Evolutionary conservation across 441 rosid genomes (phyloP), one percentile per base, ranked within the genome.

Genomic region (Codiaeum variegatum): DNA sequence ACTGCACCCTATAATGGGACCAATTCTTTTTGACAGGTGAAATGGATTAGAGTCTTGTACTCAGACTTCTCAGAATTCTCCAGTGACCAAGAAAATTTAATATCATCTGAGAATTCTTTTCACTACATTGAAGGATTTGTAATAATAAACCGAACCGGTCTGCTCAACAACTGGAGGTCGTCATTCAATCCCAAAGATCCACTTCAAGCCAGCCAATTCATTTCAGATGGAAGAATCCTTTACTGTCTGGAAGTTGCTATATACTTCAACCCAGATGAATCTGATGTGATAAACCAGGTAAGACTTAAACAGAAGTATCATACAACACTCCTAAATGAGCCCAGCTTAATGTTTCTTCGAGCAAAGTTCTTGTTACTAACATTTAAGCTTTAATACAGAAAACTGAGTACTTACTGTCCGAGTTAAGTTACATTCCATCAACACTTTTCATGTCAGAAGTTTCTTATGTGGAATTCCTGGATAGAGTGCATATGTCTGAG

Each of bases 81-180:
- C 80, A 82, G 68, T n/a, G 98, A 92, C 80, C 99, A 95, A 80
- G 98, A 95, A 80, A 78, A 74, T 73, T 75, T 92, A 69, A 89
- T 95, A 82, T 86, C 92, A 6, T 75, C 80, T 19, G 63, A 78
- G 61, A 80, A 82, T 58, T 65, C 88, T 69, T 91, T 95, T 8
- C 91, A 95, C 79, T 95, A 95, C 79, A 79, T 92, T 38, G 99
- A 95, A 84, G 98, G 97, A 76, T 90, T 91, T 58, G 96, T 90
- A 28, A 75, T 85, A 58, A 87, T 92, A 59, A 95, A 95, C 83
- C 81, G 91, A 81, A 89, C 86, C 2, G 91, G 88, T 61, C 84
- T 95, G 60, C 87, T 92, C 21, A 81, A 88, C 67, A 91, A 78
- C 71, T 95, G 98, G 99, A 85, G 87, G 77, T 88, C 96, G 4